A percentile compares a stretch with the other conserved stretches of the same genome.
Evolutionary conservation across 1,284 basidiomycete genomes (phyloP).

Genomic region (Rhodotorula sp.): DNA sequence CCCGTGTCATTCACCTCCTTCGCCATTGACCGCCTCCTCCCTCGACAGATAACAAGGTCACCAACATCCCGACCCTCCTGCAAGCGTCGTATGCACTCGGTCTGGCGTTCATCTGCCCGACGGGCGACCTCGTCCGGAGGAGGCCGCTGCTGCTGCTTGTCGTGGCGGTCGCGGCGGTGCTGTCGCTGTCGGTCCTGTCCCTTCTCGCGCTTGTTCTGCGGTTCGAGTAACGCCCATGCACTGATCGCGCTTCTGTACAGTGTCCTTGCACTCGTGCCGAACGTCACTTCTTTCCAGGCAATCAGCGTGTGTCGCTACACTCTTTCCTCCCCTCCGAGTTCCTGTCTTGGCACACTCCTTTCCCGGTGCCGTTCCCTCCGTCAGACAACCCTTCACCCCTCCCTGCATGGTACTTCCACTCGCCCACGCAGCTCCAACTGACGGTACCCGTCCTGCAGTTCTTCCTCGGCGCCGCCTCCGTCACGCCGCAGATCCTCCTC

Average conservation of each 20-base stretch:
- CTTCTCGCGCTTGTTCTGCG: too few relatives aligned
- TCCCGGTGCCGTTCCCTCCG: too few relatives aligned
- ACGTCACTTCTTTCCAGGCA: slow-evolving; percentile 59
- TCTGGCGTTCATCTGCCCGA: slow-evolving; percentile 63
- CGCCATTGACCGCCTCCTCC: slow-evolving; percentile 55
- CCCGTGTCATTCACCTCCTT: slow-evolving; percentile 42
- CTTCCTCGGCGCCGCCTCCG: slow-evolving; percentile 32
- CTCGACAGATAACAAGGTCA: slow-evolving; percentile 62
- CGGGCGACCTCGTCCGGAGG: slow-evolving; percentile 66
- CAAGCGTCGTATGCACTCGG: slow-evolving; percentile 64
- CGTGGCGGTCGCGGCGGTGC: slow-evolving; percentile 55
- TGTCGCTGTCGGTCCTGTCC: slow-evolving; percentile 8
- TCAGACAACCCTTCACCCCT: too few relatives aligned
- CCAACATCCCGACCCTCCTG: slow-evolving; percentile 60
- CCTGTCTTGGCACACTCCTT: too few relatives aligned
- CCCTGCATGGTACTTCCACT: too few relatives aligned
- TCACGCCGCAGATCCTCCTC: slow-evolving; percentile 56
- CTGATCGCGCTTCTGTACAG: slow-evolving; percentile 46
- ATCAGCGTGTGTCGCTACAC: slow-evolving; percentile 61
- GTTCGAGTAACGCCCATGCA: neutral
- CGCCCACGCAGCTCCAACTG: too few relatives aligned
- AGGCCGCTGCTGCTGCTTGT: slow-evolving; percentile 61
- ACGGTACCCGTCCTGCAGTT: slow-evolving; percentile 1
- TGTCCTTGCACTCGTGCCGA: slow-evolving; percentile 60
- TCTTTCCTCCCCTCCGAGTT: slow-evolving; percentile 24